Percentiles rank a stretch among this genome's conserved stretches.
Conservation (phyloP, 257 asterid genomes). For the Verbascum thapsus region DNA sequence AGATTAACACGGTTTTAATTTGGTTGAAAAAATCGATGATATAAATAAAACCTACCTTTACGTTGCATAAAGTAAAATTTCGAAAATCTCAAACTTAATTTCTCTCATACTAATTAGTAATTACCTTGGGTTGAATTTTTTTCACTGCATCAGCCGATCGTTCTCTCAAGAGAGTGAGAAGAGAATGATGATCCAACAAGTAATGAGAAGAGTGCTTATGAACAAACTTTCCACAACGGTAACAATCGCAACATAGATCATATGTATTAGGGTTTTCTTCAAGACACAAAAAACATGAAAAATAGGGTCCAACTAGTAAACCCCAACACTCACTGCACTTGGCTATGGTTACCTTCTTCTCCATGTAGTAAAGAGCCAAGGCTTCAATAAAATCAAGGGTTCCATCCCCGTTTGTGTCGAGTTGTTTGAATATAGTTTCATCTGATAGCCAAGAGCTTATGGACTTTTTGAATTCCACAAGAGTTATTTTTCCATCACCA, state of each 20-base stretch:
- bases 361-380: slow-evolving; percentile 5
- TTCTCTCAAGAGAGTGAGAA: not conserved
- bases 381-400: not conserved
- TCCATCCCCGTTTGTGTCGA: not conserved
- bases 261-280: not conserved
- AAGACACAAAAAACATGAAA: slow-evolving; percentile 1
- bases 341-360: not conserved
- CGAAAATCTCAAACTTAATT: too few species aligned
- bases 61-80: too few species aligned
- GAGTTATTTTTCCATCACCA: not conserved
- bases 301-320: not conserved
- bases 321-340: not conserved
- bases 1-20: too few species aligned
- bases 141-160: slow-evolving; percentile 1
- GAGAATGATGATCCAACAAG: not conserved
- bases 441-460: not conserved
- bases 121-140: slow-evolving; percentile 2
- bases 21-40: too few species aligned
- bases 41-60: too few species aligned
- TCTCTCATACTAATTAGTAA: too few species aligned
- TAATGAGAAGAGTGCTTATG: not conserved
- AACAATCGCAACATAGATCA: slow-evolving; percentile 2
- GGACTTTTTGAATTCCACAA: not conserved
- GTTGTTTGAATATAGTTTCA: slow-evolving; percentile 1
- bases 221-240: not conserved